Conservation (phyloP, 305 asterid genomes). For the Striga hermonthica region DNA sequence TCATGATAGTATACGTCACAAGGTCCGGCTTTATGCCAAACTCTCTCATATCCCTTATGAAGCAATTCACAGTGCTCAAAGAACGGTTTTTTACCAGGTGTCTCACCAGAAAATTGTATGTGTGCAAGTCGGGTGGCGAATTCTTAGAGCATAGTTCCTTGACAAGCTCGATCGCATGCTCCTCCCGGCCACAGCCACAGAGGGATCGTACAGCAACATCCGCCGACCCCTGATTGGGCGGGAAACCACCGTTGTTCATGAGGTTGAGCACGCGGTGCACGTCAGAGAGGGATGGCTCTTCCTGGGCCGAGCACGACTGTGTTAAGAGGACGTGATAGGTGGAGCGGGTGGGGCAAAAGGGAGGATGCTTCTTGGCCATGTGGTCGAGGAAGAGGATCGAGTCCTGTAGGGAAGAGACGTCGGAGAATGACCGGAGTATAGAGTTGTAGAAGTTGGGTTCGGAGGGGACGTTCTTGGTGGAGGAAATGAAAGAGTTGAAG, state of each 20-base stretch:
- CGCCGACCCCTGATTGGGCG: conserved; percentile 59
- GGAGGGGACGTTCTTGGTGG: conserved; percentile 42
- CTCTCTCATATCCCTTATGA: conserved; percentile 65
- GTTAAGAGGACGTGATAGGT: conserved; percentile 61
- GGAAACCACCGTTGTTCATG: conserved; percentile 59
- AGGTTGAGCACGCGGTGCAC: conserved; percentile 63
- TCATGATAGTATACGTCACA: conserved; percentile 84
- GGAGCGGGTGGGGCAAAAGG: conserved; percentile 64
- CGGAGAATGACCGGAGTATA: conserved; percentile 64
- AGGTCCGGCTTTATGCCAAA: conserved; percentile 72
- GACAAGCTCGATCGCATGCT: conserved; percentile 66
- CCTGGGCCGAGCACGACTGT: conserved; percentile 55
- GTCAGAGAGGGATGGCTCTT: conserved; percentile 46
- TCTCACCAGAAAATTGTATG: conserved; percentile 75
- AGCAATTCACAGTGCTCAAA: conserved; percentile 47
- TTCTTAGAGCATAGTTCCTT: conserved; percentile 57
- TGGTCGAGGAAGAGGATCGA: conserved; percentile 72
- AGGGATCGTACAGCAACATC: conserved; percentile 77
- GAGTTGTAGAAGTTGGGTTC: conserved; percentile 62
- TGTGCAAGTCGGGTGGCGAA: conserved; percentile 56
- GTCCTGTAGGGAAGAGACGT: conserved; percentile 63
- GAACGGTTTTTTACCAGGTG: conserved; percentile 66
- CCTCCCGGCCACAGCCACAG: conserved; percentile 64
- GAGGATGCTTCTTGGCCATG: conserved; percentile 69
- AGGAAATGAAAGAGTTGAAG: conserved; percentile 60